Evolutionary conservation across 768 basidiomycete genomes (phyloP).

Genomic region (Russula virescens): DNA sequence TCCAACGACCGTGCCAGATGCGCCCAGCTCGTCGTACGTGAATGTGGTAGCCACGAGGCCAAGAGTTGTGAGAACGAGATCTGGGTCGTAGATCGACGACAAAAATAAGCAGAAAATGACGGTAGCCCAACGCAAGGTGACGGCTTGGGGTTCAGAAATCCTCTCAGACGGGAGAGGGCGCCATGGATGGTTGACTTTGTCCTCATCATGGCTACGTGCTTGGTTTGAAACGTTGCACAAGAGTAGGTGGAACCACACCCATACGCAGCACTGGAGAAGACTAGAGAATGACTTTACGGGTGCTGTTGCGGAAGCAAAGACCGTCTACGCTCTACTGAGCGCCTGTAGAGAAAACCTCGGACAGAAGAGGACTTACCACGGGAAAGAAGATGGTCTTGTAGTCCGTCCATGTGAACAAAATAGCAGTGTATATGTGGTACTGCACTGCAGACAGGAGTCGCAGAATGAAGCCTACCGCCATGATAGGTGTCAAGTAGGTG

Average conservation of each 20-base stretch:
- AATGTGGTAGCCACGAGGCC: slow-evolving; percentile 25
- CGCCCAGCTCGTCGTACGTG: slow-evolving; percentile 19
- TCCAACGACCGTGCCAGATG: slow-evolving; percentile 12
- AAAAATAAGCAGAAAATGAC: slow-evolving; percentile 21
- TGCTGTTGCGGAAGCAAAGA: slow-evolving; percentile 24
- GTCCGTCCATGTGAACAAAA: slow-evolving; percentile 31
- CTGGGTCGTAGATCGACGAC: slow-evolving; percentile 17
- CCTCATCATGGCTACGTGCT: slow-evolving; percentile 24
- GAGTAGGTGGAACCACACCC: slow-evolving; percentile 28
- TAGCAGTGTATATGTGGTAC: slow-evolving; percentile 24
- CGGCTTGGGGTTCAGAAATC: slow-evolving; percentile 20
- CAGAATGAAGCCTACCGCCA: slow-evolving; percentile 3
- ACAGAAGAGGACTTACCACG: slow-evolving; percentile 24
- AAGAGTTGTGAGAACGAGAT: slow-evolving; percentile 21
- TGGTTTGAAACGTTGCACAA: slow-evolving; percentile 29
- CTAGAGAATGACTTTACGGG: slow-evolving; percentile 9
- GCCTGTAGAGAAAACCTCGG: background rate
- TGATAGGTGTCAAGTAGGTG: background rate
- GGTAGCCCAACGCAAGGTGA: slow-evolving; percentile 22
- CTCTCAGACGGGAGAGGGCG: slow-evolving; percentile 28
- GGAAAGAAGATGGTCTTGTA: slow-evolving; percentile 31
- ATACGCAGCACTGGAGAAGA: slow-evolving; percentile 16
- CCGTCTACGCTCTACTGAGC: slow-evolving; percentile 8
- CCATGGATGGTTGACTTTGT: slow-evolving; percentile 27
- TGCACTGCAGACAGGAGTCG: slow-evolving; percentile 7